A percentile compares a stretch with the other conserved stretches of the same genome.
These are phyloP conservation scores for Ceratocystis lukuohia DNA, from an alignment of 2,329 filamentous ascomycete genomes.

Conservation along the genomic window DNA sequence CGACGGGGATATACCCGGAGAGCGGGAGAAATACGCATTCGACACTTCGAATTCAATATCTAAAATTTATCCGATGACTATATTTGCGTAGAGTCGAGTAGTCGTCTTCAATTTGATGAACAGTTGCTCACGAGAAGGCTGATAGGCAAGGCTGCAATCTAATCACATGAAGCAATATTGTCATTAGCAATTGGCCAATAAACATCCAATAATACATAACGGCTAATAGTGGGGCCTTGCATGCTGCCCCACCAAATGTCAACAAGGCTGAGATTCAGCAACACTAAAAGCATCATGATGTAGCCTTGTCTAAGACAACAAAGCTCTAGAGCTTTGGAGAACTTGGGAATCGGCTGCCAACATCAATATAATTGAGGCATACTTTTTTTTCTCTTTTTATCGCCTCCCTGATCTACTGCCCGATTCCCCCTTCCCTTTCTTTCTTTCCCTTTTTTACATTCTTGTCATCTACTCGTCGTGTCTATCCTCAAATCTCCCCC, in stretches of 20 bases:
- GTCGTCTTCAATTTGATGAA: background rate
- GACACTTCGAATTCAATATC: background rate
- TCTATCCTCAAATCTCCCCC: background rate
- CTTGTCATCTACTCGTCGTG: background rate
- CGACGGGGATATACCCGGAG: background rate
- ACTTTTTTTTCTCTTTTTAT: background rate
- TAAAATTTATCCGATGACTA: background rate
- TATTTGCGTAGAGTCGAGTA: background rate
- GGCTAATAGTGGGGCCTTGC: slow-evolving; percentile 7
- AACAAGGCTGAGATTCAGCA: slow-evolving; percentile 15
- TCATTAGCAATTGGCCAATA: slow-evolving; percentile 13
- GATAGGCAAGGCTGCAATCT: background rate
- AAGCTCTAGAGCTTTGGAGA: background rate
- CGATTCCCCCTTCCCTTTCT: too few species aligned
- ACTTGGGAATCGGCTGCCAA: background rate
- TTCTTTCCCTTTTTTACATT: background rate
- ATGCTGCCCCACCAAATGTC: slow-evolving; percentile 11
- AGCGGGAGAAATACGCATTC: background rate
- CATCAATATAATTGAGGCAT: background rate
- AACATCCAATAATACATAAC: background rate
- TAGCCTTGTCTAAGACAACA: background rate
- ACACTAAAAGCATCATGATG: slow-evolving; percentile 7
- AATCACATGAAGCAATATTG: too few species aligned
- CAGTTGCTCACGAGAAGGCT: slow-evolving; percentile 7
- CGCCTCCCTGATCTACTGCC: too few species aligned